phyloP scores from a whole-genome alignment of 176 grass and related monocot genomes.

The sorghum (Sorghum bicolor) region DNA sequence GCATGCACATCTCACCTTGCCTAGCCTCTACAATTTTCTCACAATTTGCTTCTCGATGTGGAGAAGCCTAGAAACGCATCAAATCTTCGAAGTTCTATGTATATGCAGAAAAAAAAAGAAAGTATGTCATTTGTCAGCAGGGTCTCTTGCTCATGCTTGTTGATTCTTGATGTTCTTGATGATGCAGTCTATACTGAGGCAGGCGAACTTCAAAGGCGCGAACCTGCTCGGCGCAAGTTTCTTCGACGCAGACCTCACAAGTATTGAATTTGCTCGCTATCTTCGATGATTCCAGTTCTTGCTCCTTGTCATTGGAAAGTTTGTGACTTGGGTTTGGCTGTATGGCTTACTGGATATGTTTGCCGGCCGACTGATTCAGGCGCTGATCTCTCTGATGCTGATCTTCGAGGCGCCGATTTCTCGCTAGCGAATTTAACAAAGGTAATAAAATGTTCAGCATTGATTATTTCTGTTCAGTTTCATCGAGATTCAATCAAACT shows the following conservation, averaged over 20 bases:
- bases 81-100: neutral
- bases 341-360: neutral
- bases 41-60: neutral
- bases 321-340: neutral
- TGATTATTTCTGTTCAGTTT: neutral
- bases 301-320: neutral
- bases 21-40: neutral
- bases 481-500: neutral
- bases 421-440: slow-evolving; percentile 75
- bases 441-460: slow-evolving; percentile 36
- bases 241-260: slow-evolving; percentile 89
- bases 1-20: neutral
- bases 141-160: neutral
- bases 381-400: slow-evolving; percentile 74
- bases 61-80: neutral
- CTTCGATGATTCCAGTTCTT: neutral
- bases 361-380: no score
- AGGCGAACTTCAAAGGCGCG: slow-evolving; percentile 80
- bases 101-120: neutral
- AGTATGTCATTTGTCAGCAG: neutral
- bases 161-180: neutral
- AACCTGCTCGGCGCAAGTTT: slow-evolving; percentile 82
- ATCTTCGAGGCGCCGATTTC: slow-evolving; percentile 65
- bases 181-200: slow-evolving; percentile 72
- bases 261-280: neutral